Evolutionary conservation across 2,329 filamentous ascomycete species (phyloP).

Genomic region (Alternaria panax): DNA sequence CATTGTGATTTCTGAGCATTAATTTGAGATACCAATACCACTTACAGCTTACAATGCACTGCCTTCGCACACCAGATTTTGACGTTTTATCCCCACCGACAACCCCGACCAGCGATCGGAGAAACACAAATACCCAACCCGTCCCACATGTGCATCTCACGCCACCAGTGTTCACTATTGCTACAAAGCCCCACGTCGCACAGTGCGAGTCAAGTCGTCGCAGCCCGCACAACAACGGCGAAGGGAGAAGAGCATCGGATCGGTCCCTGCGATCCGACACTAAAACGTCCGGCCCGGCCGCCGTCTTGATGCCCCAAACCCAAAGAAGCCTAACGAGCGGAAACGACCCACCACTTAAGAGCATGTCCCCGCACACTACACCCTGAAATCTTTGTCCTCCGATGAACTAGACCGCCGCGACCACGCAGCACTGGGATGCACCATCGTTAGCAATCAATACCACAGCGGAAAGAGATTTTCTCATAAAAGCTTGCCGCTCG

Average conservation of each 20-base stretch:
- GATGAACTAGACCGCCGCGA: background rate
- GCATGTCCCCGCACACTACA: conserved; percentile 4
- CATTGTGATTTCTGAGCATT: background rate
- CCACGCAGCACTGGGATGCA: background rate
- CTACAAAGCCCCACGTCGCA: background rate
- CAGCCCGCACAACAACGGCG: background rate
- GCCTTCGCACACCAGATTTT: background rate
- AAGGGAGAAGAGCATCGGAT: conserved; percentile 1
- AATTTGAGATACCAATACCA: background rate
- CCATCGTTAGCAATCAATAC: conserved; percentile 1
- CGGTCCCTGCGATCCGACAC: conserved; percentile 1
- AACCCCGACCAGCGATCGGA: background rate
- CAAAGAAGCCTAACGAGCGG: background rate
- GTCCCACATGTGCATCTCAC: background rate
- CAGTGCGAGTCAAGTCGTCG: background rate
- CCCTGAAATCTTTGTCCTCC: conserved; percentile 3
- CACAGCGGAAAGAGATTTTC: background rate
- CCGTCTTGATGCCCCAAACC: background rate
- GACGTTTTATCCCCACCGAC: background rate
- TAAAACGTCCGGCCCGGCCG: conserved; percentile 1
- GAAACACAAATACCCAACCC: background rate
- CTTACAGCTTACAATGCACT: background rate
- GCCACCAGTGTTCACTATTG: background rate
- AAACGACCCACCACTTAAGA: conserved; percentile 1
- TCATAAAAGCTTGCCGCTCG: background rate